phyloP scores from a whole-genome alignment of 2,329 filamentous ascomycete species.

The Cercospora nicotianae region DNA sequence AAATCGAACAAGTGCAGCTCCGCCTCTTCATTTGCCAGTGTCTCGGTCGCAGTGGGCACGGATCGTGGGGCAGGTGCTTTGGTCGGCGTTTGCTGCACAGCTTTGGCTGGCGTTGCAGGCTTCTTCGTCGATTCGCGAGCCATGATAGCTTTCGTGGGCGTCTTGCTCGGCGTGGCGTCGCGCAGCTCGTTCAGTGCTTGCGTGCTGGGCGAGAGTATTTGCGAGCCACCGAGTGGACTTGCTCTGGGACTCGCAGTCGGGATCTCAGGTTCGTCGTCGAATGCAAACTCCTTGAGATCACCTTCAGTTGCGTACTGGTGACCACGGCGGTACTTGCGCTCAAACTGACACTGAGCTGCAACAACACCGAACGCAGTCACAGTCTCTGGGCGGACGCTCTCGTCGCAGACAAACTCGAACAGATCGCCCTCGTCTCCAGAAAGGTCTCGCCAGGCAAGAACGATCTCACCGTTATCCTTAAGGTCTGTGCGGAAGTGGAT shows the following conservation, averaged over 20 bases:
- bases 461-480: slow-evolving; percentile 75
- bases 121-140: slow-evolving; percentile 35
- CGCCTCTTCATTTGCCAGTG: slow-evolving; percentile 71
- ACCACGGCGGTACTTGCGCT: slow-evolving; percentile 84
- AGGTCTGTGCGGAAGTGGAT: slow-evolving; percentile 84
- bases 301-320: slow-evolving; percentile 76
- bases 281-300: slow-evolving; percentile 81
- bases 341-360: slow-evolving; percentile 93
- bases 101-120: slow-evolving; percentile 38
- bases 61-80: slow-evolving; percentile 60
- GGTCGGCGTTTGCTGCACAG: slow-evolving; percentile 49
- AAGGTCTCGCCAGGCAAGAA: slow-evolving; percentile 91
- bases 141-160: slow-evolving; percentile 30
- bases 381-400: slow-evolving; percentile 66
- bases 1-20: slow-evolving; percentile 96
- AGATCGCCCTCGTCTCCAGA: slow-evolving; percentile 91
- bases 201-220: slow-evolving; percentile 36
- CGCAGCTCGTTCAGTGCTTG: slow-evolving; percentile 35
- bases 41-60: slow-evolving; percentile 69
- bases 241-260: slow-evolving; percentile 60
- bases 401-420: slow-evolving; percentile 97
- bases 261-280: slow-evolving; percentile 62
- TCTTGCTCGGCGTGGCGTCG: slow-evolving; percentile 31
- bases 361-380: slow-evolving; percentile 78
- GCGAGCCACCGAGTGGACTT: slow-evolving; percentile 44